Base-by-base conservation (phyloP, 345 rosid species). In the Citrus mangshanensis region DNA sequence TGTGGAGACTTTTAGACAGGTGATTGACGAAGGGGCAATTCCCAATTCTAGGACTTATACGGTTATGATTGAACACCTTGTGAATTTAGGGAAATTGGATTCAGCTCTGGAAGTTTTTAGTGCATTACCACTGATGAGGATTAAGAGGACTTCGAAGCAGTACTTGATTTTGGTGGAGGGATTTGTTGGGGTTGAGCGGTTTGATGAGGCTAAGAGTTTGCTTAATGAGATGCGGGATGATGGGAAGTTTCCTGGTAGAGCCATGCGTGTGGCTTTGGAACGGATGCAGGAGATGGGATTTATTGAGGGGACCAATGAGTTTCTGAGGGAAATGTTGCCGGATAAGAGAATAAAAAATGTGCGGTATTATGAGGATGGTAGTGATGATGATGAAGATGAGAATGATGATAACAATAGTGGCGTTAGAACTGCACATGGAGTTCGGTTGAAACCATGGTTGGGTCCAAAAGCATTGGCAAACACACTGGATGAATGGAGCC, bases 1-100 rank as follows among this genome's bases (percentile, higher is more conserved):
- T 32, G 92, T 92, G 65, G 76, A 82, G 27, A 77, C 82, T 22
- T 92, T 95, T 64, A 82, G 78, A 64, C 38, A 68, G 78, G 82
- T 95, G 90, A 85, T 92, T 14, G 82, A 84, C 77, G 86, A 90
- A 82, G 99, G 98, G 80, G 91, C 82, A 8, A 85, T 88, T 72
- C 98, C 98, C 0, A 93, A 95, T 87, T 89, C 95, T 7, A 91
- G 99, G 81, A 95, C 95, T 22, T 95, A 87, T 34, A 92, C 95
- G 0, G 89, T 91, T 78, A 85, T 95, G 83, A 87, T 92, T 58
- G 92, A 93, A 85, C 97, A 95, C 83, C 89, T 95, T 68, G 73
- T 91, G 77, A 79, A 28, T 67, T 77, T 81, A 2, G 90, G 90
- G 76, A 86, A 84, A 81, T 80, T 92, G 86, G 93, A 92, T 85